phyloP scores from a whole-genome alignment of 2,329 filamentous ascomycete genomes.

The Colletotrichum filicis region DNA sequence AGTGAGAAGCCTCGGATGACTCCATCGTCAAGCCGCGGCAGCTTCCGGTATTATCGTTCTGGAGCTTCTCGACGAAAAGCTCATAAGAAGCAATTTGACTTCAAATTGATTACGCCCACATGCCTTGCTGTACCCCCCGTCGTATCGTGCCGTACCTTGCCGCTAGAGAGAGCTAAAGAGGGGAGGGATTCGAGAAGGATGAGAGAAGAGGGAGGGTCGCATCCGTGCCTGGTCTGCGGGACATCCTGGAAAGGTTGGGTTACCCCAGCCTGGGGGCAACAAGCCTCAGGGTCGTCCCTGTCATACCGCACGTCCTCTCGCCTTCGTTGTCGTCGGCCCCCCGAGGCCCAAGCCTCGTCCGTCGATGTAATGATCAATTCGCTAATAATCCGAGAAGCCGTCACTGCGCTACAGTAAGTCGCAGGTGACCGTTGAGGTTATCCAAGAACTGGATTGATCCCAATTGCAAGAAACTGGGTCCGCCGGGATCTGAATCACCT shows the following conservation, averaged over 20 bases:
- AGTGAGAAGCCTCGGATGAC: slow-evolving; percentile 59
- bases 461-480: neutral
- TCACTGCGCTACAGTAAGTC: slow-evolving; percentile 2
- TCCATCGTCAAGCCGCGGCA: slow-evolving; percentile 46
- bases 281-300: slow-evolving; percentile 27
- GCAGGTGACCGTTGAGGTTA: slow-evolving; percentile 11
- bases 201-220: slow-evolving; percentile 33
- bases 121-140: slow-evolving; percentile 3
- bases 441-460: neutral
- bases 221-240: slow-evolving; percentile 33
- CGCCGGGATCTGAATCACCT: slow-evolving; percentile 12
- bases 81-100: slow-evolving; percentile 27
- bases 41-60: neutral
- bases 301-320: slow-evolving; percentile 28
- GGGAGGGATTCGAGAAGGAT: slow-evolving; percentile 34
- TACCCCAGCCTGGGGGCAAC: slow-evolving; percentile 22
- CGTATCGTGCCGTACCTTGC: slow-evolving; percentile 18
- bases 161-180: slow-evolving; percentile 3
- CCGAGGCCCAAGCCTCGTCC: slow-evolving; percentile 21
- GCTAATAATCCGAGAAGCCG: slow-evolving; percentile 5
- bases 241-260: slow-evolving; percentile 25
- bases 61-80: slow-evolving; percentile 17
- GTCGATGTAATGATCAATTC: slow-evolving; percentile 19
- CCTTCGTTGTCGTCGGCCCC: neutral
- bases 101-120: slow-evolving; percentile 30